Evolutionary conservation across 2,329 filamentous ascomycete genomes (phyloP).

Genomic region (Colletotrichum lentis): DNA sequence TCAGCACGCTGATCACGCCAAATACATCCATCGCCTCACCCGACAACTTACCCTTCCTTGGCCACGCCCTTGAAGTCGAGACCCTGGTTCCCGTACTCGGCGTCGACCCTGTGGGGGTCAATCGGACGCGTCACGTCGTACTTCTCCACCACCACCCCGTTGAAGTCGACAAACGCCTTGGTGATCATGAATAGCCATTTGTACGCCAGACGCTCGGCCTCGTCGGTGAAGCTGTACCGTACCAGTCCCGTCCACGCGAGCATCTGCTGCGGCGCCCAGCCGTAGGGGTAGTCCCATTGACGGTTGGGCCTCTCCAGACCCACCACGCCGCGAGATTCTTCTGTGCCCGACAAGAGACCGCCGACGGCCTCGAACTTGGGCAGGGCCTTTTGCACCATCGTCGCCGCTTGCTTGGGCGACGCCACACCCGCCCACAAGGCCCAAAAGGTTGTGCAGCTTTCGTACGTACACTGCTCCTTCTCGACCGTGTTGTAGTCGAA

Average conservation of each 20-base stretch:
- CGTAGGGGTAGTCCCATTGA: conserved; percentile 98
- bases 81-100: conserved; percentile 97
- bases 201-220: conserved; percentile 89
- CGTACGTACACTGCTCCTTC: conserved; percentile 82
- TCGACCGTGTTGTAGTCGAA: conserved; percentile 94
- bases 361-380: conserved; percentile 89
- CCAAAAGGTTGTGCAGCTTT: conserved; percentile 95
- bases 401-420: conserved; percentile 83
- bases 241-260: conserved; percentile 93
- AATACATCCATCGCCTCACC: neutral
- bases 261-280: conserved; percentile 99
- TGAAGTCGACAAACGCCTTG: conserved; percentile 98
- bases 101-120: conserved; percentile 92
- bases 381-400: conserved; percentile 80
- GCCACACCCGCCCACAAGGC: conserved; percentile 94
- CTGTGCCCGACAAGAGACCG: conserved; percentile 87
- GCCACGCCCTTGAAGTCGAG: conserved; percentile 94
- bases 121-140: conserved; percentile 93
- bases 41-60: conserved; percentile 82
- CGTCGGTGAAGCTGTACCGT: conserved; percentile 89
- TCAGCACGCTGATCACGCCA: conserved; percentile 42
- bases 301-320: conserved; percentile 87
- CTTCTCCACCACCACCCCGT: conserved; percentile 97
- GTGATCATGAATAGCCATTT: conserved; percentile 99
- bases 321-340: conserved; percentile 83